A percentile compares a stretch with the other conserved stretches of the same genome.
Conservation (phyloP, 768 basidiomycete species). For the Asterophora parasitica region DNA sequence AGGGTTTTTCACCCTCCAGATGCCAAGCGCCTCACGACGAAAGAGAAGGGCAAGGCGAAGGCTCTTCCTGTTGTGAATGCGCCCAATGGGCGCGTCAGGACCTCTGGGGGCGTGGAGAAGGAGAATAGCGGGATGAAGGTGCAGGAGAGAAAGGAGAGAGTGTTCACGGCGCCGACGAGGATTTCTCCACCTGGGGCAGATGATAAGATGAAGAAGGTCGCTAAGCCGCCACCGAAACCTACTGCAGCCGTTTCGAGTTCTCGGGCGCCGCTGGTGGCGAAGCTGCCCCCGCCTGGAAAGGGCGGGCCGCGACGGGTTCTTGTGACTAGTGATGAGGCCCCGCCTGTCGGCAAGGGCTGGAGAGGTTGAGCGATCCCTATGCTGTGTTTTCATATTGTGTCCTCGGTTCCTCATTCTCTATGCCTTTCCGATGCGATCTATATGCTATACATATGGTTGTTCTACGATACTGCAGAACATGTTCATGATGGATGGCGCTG, state of each 20-base stretch:
- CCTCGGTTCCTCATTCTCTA: neutral
- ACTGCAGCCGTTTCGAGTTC: slow-evolving; percentile 13
- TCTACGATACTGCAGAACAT: too few relatives aligned
- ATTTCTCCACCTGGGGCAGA: slow-evolving; percentile 17
- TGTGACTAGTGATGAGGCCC: slow-evolving; percentile 63
- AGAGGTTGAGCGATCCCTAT: slow-evolving; percentile 31
- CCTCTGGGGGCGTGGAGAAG: slow-evolving; percentile 28
- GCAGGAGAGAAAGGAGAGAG: slow-evolving; percentile 1
- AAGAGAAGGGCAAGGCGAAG: slow-evolving; percentile 37
- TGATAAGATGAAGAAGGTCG: slow-evolving; percentile 18
- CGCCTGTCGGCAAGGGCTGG: slow-evolving; percentile 43
- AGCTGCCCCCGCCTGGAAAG: slow-evolving; percentile 27
- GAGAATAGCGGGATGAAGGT: slow-evolving; percentile 7
- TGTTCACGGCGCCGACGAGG: slow-evolving; percentile 14
- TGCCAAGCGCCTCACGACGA: slow-evolving; percentile 27
- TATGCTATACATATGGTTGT: neutral
- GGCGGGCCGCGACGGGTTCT: slow-evolving; percentile 63
- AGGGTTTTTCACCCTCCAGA: slow-evolving; percentile 25
- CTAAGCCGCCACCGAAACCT: slow-evolving; percentile 19
- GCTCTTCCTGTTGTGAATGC: slow-evolving; percentile 31
- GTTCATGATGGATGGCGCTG: too few relatives aligned
- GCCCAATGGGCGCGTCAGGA: slow-evolving; percentile 22
- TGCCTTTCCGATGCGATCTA: neutral
- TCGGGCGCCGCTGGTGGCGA: slow-evolving; percentile 21
- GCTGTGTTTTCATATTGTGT: neutral